Evolutionary conservation across 2,329 filamentous ascomycete species (phyloP).

Genomic region (Escovopsis sp.): DNA sequence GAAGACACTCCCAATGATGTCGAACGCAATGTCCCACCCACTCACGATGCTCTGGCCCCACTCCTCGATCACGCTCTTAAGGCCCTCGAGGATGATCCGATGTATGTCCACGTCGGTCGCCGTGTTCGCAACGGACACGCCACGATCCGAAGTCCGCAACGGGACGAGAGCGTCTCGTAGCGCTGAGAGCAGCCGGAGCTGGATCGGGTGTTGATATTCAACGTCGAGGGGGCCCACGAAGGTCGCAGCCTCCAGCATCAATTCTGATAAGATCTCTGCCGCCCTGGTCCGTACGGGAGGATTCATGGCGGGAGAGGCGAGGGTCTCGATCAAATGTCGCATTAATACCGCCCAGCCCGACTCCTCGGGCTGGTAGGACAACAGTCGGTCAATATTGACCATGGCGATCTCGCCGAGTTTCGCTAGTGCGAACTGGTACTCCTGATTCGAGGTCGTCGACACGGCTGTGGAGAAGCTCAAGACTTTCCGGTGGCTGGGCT

Average conservation of each 20-base stretch:
- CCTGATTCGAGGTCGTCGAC: slow-evolving; percentile 37
- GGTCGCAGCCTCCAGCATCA: slow-evolving; percentile 42
- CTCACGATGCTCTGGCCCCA: slow-evolving; percentile 70
- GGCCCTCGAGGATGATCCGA: slow-evolving; percentile 59
- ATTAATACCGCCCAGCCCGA: slow-evolving; percentile 65
- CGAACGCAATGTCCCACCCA: slow-evolving; percentile 77
- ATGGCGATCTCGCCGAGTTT: slow-evolving; percentile 59
- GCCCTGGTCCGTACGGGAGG: slow-evolving; percentile 42
- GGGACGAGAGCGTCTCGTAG: slow-evolving; percentile 41
- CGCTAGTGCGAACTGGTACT: slow-evolving; percentile 52
- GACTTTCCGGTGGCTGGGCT: slow-evolving; percentile 27
- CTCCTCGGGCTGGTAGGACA: slow-evolving; percentile 46
- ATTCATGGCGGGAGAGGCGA: slow-evolving; percentile 31
- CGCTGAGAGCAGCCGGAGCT: slow-evolving; percentile 55
- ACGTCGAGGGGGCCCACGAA: slow-evolving; percentile 37
- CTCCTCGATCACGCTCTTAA: slow-evolving; percentile 72
- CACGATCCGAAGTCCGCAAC: slow-evolving; percentile 38
- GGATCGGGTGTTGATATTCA: slow-evolving; percentile 42
- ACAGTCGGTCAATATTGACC: slow-evolving; percentile 61
- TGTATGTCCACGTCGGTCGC: slow-evolving; percentile 65
- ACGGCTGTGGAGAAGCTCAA: slow-evolving; percentile 31
- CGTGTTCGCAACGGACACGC: slow-evolving; percentile 40
- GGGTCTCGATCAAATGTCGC: slow-evolving; percentile 33
- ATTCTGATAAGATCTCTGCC: slow-evolving; percentile 45
- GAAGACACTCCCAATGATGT: slow-evolving; percentile 74